phyloP scores from a whole-genome alignment of 108 stramenopile genomes.

The Cylindrotheca closterium region DNA sequence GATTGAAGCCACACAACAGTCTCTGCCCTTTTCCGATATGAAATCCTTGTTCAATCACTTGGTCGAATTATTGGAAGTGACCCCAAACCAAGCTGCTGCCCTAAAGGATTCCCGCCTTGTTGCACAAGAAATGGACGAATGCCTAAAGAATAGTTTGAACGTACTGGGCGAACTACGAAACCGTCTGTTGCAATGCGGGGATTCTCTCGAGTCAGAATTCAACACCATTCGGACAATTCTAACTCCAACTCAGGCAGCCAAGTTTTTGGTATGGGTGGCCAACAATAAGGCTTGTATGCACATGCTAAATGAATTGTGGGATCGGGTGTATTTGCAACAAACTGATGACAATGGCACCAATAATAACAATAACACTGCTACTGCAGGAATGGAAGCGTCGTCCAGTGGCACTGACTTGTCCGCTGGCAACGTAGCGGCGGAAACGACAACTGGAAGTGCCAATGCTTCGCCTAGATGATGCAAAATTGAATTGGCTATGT shows the following conservation, averaged over 20 bases:
- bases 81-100: slow-evolving; percentile 65
- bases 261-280: slow-evolving; percentile 92
- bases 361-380: no score
- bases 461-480: no score
- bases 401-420: no score
- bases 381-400: no score
- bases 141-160: slow-evolving; percentile 43
- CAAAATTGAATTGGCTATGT: no score
- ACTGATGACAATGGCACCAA: no score
- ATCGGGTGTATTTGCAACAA: slow-evolving; percentile 39
- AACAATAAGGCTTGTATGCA: slow-evolving; percentile 92
- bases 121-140: slow-evolving; percentile 70
- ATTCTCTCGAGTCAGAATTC: slow-evolving; percentile 85
- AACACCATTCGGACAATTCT: slow-evolving; percentile 73
- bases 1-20: not conserved
- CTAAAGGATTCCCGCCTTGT: slow-evolving; percentile 69
- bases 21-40: slow-evolving; percentile 19
- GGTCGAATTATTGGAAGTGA: slow-evolving; percentile 44
- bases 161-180: slow-evolving; percentile 56
- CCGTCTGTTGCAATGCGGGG: slow-evolving; percentile 52
- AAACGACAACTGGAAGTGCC: no score
- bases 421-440: no score
- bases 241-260: slow-evolving; percentile 88
- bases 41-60: slow-evolving; percentile 50
- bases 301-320: slow-evolving; percentile 95